Base-by-base conservation (phyloP, 352 stramenopile genomes). In the Salisapilia sapeloensis region DNA sequence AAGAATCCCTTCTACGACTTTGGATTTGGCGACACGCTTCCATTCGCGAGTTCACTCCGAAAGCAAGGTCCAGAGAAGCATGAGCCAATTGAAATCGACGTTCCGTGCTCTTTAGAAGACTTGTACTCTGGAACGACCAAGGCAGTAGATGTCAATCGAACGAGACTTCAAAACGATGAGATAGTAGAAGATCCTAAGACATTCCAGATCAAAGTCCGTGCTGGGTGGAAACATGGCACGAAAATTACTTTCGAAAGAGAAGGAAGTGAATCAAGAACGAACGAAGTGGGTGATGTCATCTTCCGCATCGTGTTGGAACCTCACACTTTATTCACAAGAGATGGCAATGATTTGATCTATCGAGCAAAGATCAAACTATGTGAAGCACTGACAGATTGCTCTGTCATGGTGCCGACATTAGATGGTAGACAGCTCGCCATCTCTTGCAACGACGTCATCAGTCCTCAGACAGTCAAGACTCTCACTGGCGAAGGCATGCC, bases 401-500 rank as follows among this genome's bases (percentile, higher is more conserved):
- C 57, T 34, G 63, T 96, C 2, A 60, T 92, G 26, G 76, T 98
- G n/a, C 82, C 63, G n/a, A 95, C 96, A 42, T 53, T 98, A 12
- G 93, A 98, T 44, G 85, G 84, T 18, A 81, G 91, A 16, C 75
- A 93, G 45, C 89, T 98, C 35, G 71, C 64, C 16, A 82, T 98
- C 22, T 79, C 84, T 17, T 91, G 90, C 37, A 80, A 96, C 46
- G 85, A 91, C 43, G 79, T 98, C 19, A 90, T 93, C 10, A 72
- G 82, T 41, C 82, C 81, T 6, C 70, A 70, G 38, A 67, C 93
- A 29, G 82, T 96, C 14, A 84, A 96, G 47, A 36, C 91, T 31
- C 64, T 98, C 27, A 74, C 75, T 38, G 76, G 90, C 22, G 94
- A 98, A 54, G 93, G 92, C 37, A 98, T 98, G 92, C 90, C 93